Evolutionary conservation across 495 filamentous ascomycete genomes (phyloP), one percentile per base, ranked within the genome.

Genomic region (Sabuloglossum arenarium): DNA sequence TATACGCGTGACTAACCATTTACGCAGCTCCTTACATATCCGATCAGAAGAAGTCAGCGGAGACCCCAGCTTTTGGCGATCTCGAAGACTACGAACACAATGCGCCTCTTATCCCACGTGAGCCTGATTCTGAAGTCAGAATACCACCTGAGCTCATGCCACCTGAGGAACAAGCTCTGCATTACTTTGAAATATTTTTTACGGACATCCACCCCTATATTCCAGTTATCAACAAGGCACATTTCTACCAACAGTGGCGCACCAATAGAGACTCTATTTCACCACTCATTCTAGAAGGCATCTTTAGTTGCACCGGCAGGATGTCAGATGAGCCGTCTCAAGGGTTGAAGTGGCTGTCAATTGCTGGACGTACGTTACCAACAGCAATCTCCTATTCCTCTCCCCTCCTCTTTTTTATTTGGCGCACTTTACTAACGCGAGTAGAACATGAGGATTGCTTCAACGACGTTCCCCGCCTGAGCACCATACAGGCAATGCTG

Each of bases 71-170:
- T 9, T 72, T 88, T 49, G 87, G 91, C 56, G 88, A 88, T 30
- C 63, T 66, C 3, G 83, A 88, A 58, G 82, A 88, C 49, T 76
- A 71, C 58, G 77, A 78, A 61, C 67, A 71, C 37, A 58, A 68
- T 43, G 63, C 94, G 5, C 86, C 88, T 14, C 78, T 80, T 27
- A 71, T 82, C 30, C 72, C 73, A 12, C 73, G 77, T 2, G 79
- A 81, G 16, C 76, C 82, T 24, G 86, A 86, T 34, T 71, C 77
- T 11, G 85, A 80, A 53, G 80, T 97, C 52, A 80, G 86, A 56
- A 97, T 99, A 60, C 91, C 90, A 4, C 85, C 86, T 11, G 88
- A 91, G 60, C 76, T 97, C 60, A 95, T 97, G 88, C 91, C 91
- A 6, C 75, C 82, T 11, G 88, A 95, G 30, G 81, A 85, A 50